These are phyloP conservation scores for Naganishia albida DNA, from an alignment of 1,284 basidiomycete genomes.

Conservation along the genomic window DNA sequence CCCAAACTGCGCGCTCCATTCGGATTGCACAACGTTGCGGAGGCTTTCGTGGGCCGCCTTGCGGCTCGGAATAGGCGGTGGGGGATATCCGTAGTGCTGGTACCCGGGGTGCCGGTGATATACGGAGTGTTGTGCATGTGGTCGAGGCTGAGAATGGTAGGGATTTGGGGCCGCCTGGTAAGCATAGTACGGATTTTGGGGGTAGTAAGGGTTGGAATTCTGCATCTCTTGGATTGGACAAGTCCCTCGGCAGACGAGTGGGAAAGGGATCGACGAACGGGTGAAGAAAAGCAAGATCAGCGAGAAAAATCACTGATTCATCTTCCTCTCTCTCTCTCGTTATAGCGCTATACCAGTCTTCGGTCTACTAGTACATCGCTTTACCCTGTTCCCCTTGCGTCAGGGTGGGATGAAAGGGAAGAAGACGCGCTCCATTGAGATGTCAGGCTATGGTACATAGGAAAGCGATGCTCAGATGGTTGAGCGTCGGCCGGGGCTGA, in stretches of 20 bases:
- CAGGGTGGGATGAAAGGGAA: background rate
- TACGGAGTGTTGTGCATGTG: background rate
- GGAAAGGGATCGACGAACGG: conserved; percentile 8
- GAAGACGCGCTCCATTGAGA: background rate
- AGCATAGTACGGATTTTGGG: conserved; percentile 5
- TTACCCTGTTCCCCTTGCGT: background rate
- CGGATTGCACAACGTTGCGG: background rate
- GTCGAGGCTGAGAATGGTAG: background rate
- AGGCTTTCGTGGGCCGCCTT: background rate
- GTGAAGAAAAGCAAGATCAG: background rate
- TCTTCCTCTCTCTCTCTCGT: background rate
- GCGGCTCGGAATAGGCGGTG: background rate
- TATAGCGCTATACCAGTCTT: background rate
- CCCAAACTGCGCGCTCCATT: conserved; percentile 13
- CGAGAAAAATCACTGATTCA: background rate
- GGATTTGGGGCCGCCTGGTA: conserved; percentile 3
- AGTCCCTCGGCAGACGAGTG: background rate
- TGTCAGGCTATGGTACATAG: background rate
- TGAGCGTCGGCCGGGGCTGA: too few relatives aligned
- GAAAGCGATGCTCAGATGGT: too few relatives aligned
- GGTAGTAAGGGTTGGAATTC: conserved; percentile 6
- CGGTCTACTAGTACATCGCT: background rate
- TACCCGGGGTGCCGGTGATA: background rate
- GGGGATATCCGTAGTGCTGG: background rate
- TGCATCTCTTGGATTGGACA: background rate